Base-by-base conservation (phyloP, 169 alveolate species). In the Cyclospora cayetanensis region DNA sequence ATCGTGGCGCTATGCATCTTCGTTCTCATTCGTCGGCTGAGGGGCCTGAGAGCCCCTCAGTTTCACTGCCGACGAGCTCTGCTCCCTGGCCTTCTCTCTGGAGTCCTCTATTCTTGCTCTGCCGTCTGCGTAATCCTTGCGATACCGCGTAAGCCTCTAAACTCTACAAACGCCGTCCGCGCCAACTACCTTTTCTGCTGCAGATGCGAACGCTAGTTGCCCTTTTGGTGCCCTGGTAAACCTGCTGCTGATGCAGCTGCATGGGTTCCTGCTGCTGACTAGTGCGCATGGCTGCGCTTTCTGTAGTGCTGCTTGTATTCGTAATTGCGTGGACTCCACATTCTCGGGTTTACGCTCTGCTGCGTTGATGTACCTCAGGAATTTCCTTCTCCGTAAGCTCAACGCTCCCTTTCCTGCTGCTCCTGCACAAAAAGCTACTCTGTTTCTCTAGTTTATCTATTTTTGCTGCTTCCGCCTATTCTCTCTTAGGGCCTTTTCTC, bases 41-140 rank as follows among this genome's bases (percentile, higher is more conserved):
- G 37, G 37, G 65, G 65, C 37, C 20, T 7, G 31, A 34, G 29
- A 5, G 7, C 5, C 5, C 88, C 72, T 25, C 42, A 42, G 42
- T 79, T 53, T 53, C 70, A 79, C 46, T 79, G 42, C 12, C 18
- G 70, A 31, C 27, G 12, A 18, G 88, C 88, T 29, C 29, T 79
- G 35, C 74, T 25, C 18, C 43, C 20, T 18, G 88, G 72, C 41
- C n/a, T 79, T 27, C 66, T 79, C 25, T 79, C 88, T 7, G 88
- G 88, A 5, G 34, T 31, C n/a, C 52, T 79, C 35, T 79, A 79
- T 70, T 5, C 27, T 37, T 4, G 42, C 41, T 53, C 88, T 0
- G 43, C 66, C 15, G 35, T 79, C 7, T 53, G 66, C 3, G 46
- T 79, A 39, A 79, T 79, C 70, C 39, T 50, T n/a, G 88, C 88